Conservation (phyloP, 177 flowering plant species). For the Vitis hybrid region DNA sequence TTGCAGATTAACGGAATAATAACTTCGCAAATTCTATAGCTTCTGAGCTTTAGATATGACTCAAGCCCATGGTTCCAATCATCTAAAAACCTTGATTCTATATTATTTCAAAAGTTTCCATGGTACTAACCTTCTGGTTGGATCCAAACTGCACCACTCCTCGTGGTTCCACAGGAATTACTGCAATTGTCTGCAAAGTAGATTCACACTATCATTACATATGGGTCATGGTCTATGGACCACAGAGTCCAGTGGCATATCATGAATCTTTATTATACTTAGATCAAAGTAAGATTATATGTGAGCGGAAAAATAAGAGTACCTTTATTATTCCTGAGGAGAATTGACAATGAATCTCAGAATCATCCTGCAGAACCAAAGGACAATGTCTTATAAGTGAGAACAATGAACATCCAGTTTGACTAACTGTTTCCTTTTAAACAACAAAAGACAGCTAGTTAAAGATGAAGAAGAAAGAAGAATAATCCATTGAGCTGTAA, state of each 20-base stretch:
- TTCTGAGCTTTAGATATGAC: too few relatives aligned
- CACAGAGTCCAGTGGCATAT: background rate
- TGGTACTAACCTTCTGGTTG: slow-evolving; percentile 60
- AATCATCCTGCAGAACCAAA: slow-evolving; percentile 42
- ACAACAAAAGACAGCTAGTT: background rate
- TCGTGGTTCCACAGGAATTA: slow-evolving; percentile 55
- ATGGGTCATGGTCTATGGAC: slow-evolving; percentile 5
- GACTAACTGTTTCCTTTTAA: background rate
- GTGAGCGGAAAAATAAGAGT: slow-evolving; percentile 7
- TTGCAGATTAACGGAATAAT: too few relatives aligned
- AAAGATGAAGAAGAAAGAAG: slow-evolving; percentile 4
- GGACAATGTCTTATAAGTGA: slow-evolving; percentile 7
- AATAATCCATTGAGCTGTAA: background rate
- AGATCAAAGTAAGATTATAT: background rate
- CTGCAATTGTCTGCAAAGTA: slow-evolving; percentile 73
- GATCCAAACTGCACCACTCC: slow-evolving; percentile 88
- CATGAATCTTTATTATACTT: background rate
- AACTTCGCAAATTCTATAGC: too few relatives aligned
- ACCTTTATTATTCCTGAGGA: slow-evolving; percentile 78
- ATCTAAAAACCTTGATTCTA: too few relatives aligned
- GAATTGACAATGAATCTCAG: slow-evolving; percentile 49
- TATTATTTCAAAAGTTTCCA: background rate
- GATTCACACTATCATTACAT: slow-evolving; percentile 13
- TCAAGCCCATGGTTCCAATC: too few relatives aligned
- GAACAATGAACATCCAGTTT: background rate